These are phyloP conservation scores for Gossypium schwendimanii DNA, from an alignment of 441 rosid species.

Conservation along the genomic window DNA sequence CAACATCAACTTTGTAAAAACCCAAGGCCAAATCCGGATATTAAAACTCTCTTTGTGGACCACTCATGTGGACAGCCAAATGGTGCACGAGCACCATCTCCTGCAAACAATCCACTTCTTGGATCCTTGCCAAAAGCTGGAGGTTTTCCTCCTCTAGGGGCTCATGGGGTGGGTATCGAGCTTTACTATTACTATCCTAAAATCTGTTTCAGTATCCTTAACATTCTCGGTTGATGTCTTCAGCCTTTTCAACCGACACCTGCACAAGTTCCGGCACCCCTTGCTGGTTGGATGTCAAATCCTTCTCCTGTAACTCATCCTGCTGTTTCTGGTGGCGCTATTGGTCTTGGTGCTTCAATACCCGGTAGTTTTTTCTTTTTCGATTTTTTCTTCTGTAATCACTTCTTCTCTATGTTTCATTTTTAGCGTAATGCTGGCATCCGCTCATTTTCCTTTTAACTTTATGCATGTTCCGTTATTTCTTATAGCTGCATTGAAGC, in stretches of 20 bases:
- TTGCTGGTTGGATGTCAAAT: slow-evolving; percentile 97
- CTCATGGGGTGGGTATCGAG: slow-evolving; percentile 69
- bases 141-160: slow-evolving; percentile 85
- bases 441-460: slow-evolving; percentile 13
- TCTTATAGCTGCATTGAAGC: slow-evolving; percentile 74
- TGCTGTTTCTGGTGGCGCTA: slow-evolving; percentile 82
- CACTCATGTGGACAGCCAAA: slow-evolving; percentile 93
- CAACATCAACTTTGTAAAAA: slow-evolving; percentile 95
- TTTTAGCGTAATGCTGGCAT: background rate
- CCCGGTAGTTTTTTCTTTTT: slow-evolving; percentile 39
- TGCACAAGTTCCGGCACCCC: slow-evolving; percentile 74
- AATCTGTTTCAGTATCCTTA: slow-evolving; percentile 9
- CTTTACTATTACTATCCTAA: background rate
- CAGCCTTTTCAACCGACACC: slow-evolving; percentile 93
- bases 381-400: background rate
- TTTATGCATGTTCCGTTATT: slow-evolving; percentile 19
- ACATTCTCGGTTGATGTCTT: slow-evolving; percentile 25
- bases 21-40: slow-evolving; percentile 97
- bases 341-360: slow-evolving; percentile 82
- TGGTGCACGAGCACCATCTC: slow-evolving; percentile 94
- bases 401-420: slow-evolving; percentile 3
- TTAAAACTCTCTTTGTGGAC: slow-evolving; percentile 92
- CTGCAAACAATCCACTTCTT: slow-evolving; percentile 81
- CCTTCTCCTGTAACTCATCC: slow-evolving; percentile 81
- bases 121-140: slow-evolving; percentile 89